Evolutionary conservation across 768 basidiomycete species (phyloP), one percentile per base, ranked within the genome.

Genomic region (Terana coerulea): DNA sequence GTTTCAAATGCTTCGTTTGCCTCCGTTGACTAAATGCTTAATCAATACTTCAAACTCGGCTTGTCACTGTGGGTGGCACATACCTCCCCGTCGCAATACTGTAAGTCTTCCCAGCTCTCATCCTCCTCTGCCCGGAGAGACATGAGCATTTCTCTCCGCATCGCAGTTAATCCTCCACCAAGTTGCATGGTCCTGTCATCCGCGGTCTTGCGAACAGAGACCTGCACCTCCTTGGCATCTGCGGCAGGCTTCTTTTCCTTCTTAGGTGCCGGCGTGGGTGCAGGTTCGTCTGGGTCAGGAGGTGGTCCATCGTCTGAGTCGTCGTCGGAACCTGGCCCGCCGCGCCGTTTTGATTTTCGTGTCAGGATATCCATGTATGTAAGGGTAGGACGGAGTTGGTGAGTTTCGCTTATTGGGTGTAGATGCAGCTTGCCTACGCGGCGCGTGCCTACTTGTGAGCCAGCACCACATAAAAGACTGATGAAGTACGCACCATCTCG

Each of bases 271-370:
- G 74, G 66, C 4, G 69, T 55, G n/a, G 80, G 76, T 1, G 70
- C 65, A 5, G 75, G 76, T 47, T 90, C 88, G 56, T 91, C 88
- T 12, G 88, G 88, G 61, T 91, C 88, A 36, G 80, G 84, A 22
- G 86, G 88, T 21, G 88, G 86, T 0, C 83, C 88, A 47, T 88
- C 85, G 50, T 90, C 88, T 6, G 83, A 84, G 39, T 91, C 89
- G 1, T 84, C 84, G 50, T 84, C 88, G 3, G 76, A 79, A 7
- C 75, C 81, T 29, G 60, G 68, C 12, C 64, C 76, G 35, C 67
- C 63, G 34, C 71, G 69, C 19, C 77, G 80, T 58, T 74, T 79
- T 54, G 66, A 72, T 70, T 85, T 89, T 31, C 81, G 81, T 21
- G 83, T 81, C 49, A 86, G 64, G 52, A 80, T 67, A 63, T 93